phyloP scores from a whole-genome alignment of 2,329 filamentous ascomycete genomes.

The Aureobasidium lini region DNA sequence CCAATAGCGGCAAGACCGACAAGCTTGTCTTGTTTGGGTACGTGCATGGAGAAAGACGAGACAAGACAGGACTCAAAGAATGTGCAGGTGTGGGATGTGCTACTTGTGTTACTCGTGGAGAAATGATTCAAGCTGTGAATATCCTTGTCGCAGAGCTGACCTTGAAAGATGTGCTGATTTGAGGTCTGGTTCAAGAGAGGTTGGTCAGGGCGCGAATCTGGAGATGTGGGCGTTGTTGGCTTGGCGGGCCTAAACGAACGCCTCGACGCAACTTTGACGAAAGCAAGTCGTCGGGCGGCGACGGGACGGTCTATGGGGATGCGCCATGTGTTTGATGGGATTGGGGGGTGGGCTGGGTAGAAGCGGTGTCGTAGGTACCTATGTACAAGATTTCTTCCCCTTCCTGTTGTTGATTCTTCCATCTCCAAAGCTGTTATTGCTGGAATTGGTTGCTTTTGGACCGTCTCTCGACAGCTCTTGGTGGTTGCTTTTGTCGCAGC shows the following conservation, averaged over 20 bases:
- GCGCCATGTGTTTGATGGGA: neutral
- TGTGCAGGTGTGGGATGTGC: neutral
- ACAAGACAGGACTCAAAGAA: neutral
- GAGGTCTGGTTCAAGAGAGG: neutral
- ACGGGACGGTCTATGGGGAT: neutral
- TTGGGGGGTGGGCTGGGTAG: neutral
- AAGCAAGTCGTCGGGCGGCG: conserved; percentile 4
- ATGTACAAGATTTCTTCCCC: neutral
- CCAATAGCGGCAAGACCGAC: conserved; percentile 3
- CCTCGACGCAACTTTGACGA: conserved; percentile 1
- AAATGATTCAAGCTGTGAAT: neutral
- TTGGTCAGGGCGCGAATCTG: neutral
- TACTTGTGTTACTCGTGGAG: too few relatives aligned
- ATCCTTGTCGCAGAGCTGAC: neutral
- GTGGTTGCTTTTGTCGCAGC: conserved; percentile 1
- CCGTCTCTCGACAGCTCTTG: neutral
- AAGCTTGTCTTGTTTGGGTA: neutral
- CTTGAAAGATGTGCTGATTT: neutral
- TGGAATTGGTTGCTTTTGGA: neutral
- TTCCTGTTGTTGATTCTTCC: neutral
- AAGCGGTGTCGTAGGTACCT: conserved; percentile 3
- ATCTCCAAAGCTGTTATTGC: neutral
- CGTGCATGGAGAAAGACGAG: neutral
- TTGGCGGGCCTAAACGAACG: neutral
- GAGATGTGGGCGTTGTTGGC: neutral